A percentile compares a stretch with the other conserved stretches of the same genome.
Evolutionary conservation across 139 green algal genomes (phyloP).

Genomic region (Marvania coccoides): DNA sequence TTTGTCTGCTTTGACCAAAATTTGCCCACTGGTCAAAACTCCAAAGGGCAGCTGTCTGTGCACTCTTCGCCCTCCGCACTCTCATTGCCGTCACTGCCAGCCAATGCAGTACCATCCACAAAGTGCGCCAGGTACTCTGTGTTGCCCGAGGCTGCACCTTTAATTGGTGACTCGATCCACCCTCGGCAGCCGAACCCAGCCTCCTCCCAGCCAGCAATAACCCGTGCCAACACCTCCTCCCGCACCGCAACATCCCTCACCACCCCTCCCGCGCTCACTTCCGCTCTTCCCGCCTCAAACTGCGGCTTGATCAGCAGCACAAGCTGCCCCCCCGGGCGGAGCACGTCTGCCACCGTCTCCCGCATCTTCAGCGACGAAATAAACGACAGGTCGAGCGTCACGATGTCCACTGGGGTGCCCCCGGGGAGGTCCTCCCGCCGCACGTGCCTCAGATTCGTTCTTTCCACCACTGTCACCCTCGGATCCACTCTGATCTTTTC

Average conservation of each 20-base stretch:
- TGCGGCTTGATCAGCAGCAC: slow-evolving; percentile 96
- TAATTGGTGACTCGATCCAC: slow-evolving; percentile 61
- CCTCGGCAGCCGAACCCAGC: slow-evolving; percentile 51
- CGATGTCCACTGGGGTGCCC: slow-evolving; percentile 50
- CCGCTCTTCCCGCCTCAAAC: slow-evolving; percentile 82
- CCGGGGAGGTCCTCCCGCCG: slow-evolving; percentile 42
- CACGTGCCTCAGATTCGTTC: slow-evolving; percentile 87
- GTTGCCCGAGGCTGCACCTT: slow-evolving; percentile 64
- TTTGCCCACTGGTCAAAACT: too few relatives aligned
- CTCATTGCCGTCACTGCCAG: too few relatives aligned
- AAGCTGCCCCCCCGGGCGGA: slow-evolving; percentile 46
- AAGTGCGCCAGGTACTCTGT: slow-evolving; percentile 72
- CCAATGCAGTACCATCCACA: too few relatives aligned
- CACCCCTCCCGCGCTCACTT: slow-evolving; percentile 62
- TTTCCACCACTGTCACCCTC: slow-evolving; percentile 81
- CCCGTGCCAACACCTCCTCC: slow-evolving; percentile 34
- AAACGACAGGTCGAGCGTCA: slow-evolving; percentile 94
- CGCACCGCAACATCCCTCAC: slow-evolving; percentile 70
- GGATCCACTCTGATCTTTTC: slow-evolving; percentile 73
- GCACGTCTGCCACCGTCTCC: slow-evolving; percentile 44
- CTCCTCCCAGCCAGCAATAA: slow-evolving; percentile 44
- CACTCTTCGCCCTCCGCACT: too few relatives aligned
- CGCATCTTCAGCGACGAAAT: slow-evolving; percentile 85
- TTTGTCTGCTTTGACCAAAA: too few relatives aligned
- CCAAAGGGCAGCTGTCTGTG: too few relatives aligned